phyloP scores from a whole-genome alignment of 257 asterid genomes.

The Sherardia arvensis region DNA sequence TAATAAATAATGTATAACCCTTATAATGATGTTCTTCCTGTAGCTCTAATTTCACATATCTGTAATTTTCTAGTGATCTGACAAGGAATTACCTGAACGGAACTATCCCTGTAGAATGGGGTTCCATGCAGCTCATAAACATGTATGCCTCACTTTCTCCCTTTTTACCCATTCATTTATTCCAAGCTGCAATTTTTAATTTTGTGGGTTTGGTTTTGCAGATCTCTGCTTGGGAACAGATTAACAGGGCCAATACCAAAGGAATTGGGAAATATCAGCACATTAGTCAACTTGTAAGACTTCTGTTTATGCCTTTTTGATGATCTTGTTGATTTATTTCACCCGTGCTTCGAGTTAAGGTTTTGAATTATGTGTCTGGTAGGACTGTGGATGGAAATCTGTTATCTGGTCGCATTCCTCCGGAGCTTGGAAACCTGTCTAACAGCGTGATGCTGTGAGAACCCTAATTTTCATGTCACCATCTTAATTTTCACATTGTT shows the following conservation, averaged over 20 bases:
- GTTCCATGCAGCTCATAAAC: constrained; percentile 33
- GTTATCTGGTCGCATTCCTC: constrained; percentile 61
- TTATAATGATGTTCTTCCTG: no score
- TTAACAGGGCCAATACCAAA: no score
- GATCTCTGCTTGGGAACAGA: constrained; percentile 52
- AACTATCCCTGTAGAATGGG: constrained; percentile 60
- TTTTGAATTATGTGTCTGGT: constrained; percentile 5
- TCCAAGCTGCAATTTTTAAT: no score
- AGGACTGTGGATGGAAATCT: constrained; percentile 53
- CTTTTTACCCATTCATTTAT: no score
- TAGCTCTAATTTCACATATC: no score
- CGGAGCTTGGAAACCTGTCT: constrained; percentile 49
- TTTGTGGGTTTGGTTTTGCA: constrained; percentile 21
- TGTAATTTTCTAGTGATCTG: constrained; percentile 33
- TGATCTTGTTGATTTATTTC: no score
- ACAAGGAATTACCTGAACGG: constrained; percentile 57
- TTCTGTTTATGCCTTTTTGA: neutral
- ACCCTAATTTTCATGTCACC: neutral
- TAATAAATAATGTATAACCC: no score
- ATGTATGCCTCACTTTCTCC: constrained; percentile 23
- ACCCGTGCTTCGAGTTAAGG: neutral
- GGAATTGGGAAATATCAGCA: no score
- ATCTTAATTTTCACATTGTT: no score
- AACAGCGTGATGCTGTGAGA: constrained; percentile 40
- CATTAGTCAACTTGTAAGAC: constrained; percentile 20